Percentiles rank a stretch among this genome's conserved stretches.
These are phyloP conservation scores for Meira miltonrushii DNA, from an alignment of 1,284 basidiomycete species.

Conservation along the genomic window DNA sequence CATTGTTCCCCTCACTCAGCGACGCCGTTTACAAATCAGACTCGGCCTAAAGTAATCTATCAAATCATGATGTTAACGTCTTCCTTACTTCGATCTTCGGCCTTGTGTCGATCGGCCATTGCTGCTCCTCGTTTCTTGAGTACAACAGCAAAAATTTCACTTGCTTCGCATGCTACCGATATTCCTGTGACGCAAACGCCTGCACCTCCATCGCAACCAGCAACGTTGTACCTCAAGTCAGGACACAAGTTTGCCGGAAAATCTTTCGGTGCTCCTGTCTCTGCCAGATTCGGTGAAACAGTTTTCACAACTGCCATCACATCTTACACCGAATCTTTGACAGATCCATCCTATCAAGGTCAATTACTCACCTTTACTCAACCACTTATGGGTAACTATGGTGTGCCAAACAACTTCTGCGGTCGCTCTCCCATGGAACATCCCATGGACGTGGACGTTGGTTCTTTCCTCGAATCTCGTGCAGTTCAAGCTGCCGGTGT, in stretches of 20 bases:
- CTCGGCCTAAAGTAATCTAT: neutral
- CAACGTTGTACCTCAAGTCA: slow-evolving; percentile 84
- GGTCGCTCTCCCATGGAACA: slow-evolving; percentile 55
- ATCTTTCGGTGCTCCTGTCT: slow-evolving; percentile 78
- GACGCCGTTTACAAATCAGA: slow-evolving; percentile 24
- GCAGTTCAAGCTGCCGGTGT: slow-evolving; percentile 87
- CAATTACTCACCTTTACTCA: slow-evolving; percentile 98
- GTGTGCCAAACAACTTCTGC: slow-evolving; percentile 72
- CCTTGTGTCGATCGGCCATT: neutral
- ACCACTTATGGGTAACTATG: slow-evolving; percentile 97
- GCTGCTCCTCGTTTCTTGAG: slow-evolving; percentile 10
- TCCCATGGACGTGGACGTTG: slow-evolving; percentile 58
- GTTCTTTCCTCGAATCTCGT: slow-evolving; percentile 69
- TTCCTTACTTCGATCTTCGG: slow-evolving; percentile 4
- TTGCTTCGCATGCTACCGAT: slow-evolving; percentile 10
- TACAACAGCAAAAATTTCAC: slow-evolving; percentile 7
- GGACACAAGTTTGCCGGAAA: slow-evolving; percentile 85
- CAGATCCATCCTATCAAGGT: slow-evolving; percentile 94
- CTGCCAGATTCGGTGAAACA: slow-evolving; percentile 86
- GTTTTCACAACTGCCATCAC: slow-evolving; percentile 99
- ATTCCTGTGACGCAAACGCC: slow-evolving; percentile 35
- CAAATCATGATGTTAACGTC: slow-evolving; percentile 6
- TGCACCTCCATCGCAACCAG: slow-evolving; percentile 59
- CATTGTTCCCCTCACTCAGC: slow-evolving; percentile 22
- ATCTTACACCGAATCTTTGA: slow-evolving; percentile 99